A percentile compares a stretch with the other conserved stretches of the same genome.
These are phyloP conservation scores for Phyllosticta citribraziliensis DNA, from an alignment of 2,329 filamentous ascomycete species.

Conservation along the genomic window DNA sequence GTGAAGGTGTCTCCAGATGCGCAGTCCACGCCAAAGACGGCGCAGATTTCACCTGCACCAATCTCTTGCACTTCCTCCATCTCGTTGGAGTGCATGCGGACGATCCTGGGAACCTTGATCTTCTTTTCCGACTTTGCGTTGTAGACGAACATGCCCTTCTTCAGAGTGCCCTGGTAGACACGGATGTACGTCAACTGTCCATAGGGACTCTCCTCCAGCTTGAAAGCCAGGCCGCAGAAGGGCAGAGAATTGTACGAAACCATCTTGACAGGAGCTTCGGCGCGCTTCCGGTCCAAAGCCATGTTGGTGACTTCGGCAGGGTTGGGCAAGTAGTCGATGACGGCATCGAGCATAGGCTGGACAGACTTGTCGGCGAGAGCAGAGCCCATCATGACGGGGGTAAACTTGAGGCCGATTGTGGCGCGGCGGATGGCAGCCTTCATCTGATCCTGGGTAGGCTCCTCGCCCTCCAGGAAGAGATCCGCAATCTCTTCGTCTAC, in stretches of 20 bases:
- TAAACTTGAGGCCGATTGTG: conserved; percentile 84
- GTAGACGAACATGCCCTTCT: conserved; percentile 82
- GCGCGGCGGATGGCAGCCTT: conserved; percentile 85
- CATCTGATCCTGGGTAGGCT: conserved; percentile 71
- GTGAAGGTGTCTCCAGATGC: conserved; percentile 98
- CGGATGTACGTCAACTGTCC: conserved; percentile 97
- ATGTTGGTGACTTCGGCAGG: conserved; percentile 81
- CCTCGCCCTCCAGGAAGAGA: conserved; percentile 79
- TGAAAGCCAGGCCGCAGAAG: conserved; percentile 94
- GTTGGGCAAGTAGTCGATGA: conserved; percentile 92
- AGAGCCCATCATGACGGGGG: conserved; percentile 92
- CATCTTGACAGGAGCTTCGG: conserved; percentile 73
- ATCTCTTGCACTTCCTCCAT: conserved; percentile 96
- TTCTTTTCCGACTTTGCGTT: conserved; percentile 93
- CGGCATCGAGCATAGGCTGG: conserved; percentile 92
- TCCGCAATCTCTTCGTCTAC: conserved; percentile 98
- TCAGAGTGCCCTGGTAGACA: conserved; percentile 88
- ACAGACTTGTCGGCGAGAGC: conserved; percentile 90
- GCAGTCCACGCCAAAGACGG: conserved; percentile 95
- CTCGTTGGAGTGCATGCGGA: conserved; percentile 98
- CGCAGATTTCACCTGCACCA: conserved; percentile 94
- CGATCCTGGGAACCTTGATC: conserved; percentile 91
- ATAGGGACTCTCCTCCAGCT: conserved; percentile 97
- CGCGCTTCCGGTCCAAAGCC: conserved; percentile 72
- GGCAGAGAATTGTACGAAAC: conserved; percentile 89